Evolutionary conservation across 306 rosid genomes (phyloP).

Genomic region (Oxytropis ochrocephala): DNA sequence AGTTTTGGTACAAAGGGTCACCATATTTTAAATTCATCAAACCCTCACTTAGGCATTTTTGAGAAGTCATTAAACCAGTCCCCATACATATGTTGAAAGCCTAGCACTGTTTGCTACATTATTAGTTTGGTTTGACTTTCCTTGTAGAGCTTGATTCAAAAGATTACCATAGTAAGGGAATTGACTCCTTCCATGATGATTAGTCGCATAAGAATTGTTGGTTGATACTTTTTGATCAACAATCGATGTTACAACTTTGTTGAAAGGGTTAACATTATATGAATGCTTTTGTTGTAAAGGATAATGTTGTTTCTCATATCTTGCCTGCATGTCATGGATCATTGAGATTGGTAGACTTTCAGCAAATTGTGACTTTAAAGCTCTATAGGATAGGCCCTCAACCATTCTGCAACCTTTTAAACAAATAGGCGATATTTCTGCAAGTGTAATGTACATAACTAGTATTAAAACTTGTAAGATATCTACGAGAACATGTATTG

Average conservation of each 20-base stretch:
- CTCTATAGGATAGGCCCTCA: constrained; percentile 25
- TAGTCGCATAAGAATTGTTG: background rate
- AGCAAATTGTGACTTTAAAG: constrained; percentile 43
- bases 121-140: background rate
- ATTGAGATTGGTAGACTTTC: too few relatives aligned
- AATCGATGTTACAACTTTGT: background rate
- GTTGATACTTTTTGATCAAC: background rate
- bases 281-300: background rate
- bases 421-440: constrained; percentile 63
- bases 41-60: too few relatives aligned
- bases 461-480: background rate
- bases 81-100: background rate
- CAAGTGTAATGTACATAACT: background rate
- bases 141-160: background rate
- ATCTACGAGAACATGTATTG: too few relatives aligned
- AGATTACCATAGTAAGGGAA: background rate
- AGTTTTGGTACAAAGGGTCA: too few relatives aligned
- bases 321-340: constrained; percentile 1
- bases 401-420: constrained; percentile 22
- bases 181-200: background rate
- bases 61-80: too few relatives aligned
- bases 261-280: background rate
- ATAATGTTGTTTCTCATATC: background rate
- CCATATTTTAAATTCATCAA: too few relatives aligned
- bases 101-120: background rate